Evolutionary conservation across 1,284 basidiomycete species (phyloP), one percentile per base, ranked within the genome.

Genomic region (Crepidotus sp.): DNA sequence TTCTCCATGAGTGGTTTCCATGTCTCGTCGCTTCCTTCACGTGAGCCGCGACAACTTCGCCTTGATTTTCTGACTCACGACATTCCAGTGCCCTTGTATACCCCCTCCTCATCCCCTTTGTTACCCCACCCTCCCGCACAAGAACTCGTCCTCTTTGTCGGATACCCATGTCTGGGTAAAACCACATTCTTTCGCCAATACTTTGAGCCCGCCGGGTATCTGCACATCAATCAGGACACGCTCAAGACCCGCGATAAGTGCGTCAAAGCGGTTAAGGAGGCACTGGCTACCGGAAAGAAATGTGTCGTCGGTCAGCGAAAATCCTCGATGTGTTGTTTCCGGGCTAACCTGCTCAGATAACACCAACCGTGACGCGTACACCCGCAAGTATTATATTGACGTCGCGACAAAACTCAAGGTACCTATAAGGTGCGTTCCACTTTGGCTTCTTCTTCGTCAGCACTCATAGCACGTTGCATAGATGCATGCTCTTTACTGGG

Each of bases 81-180:
- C 39, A n/a, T 48, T 46, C 24, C 51, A 76, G 83, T 73, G 11
- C 78, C 83, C 2, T 62, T 63, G 0, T 66, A 79, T 44, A 69
- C 73, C n/a, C 83, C 85, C 2, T 73, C 79, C 27, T 70, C 76
- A 32, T 68, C 73, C 0, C 73, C 82, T 1, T 66, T 90, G 24
- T 49, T 83, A 13, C 78, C 78, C 2, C 37, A 53, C 3, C 54
- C 61, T 0, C 54, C 56, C 0, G 50, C 54, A 6, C 63, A 70
- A 46, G 61, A 87, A 58, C 67, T 96, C 2, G 79, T 97, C 2
- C 51, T 98, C 6, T 92, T 98, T 53, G 84, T 92, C 5, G 95
- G 94, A 10, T 80, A 78, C 42, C 94, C 95, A 0, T 83, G 82
- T 37, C 65, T 90, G 1, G 94, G 94, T 33, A 98, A 98, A 64